Evolutionary conservation across 2,329 filamentous ascomycete species (phyloP).

Genomic region (Endoconidiophora laricicola): DNA sequence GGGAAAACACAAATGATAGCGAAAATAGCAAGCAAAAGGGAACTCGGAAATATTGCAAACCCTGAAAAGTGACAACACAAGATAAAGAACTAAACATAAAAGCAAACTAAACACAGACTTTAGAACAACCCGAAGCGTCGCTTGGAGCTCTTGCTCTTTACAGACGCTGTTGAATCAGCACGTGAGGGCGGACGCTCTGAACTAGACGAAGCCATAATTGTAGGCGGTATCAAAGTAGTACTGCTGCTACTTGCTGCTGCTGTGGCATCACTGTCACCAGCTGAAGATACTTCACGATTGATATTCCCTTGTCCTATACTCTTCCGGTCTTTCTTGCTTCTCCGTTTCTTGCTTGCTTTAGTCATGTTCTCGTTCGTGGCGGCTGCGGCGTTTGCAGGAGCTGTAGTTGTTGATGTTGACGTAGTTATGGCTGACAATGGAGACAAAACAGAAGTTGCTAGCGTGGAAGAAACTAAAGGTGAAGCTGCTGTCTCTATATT

Average conservation of each 20-base stretch:
- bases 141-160: slow-evolving; percentile 1
- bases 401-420: too few species aligned
- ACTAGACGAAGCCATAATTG: neutral
- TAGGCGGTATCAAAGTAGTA: neutral
- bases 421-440: too few species aligned
- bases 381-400: too few species aligned
- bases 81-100: neutral
- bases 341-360: too few species aligned
- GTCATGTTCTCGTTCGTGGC: too few species aligned
- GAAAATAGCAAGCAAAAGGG: neutral
- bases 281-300: neutral
- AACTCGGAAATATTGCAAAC: neutral
- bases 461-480: too few species aligned
- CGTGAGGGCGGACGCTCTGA: neutral
- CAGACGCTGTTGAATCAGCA: neutral
- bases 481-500: too few species aligned
- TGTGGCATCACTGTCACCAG: too few species aligned
- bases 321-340: too few species aligned
- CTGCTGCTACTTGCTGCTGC: neutral
- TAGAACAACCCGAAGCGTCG: slow-evolving; percentile 9
- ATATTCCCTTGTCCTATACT: neutral
- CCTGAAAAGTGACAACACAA: neutral
- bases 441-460: too few species aligned
- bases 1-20: neutral
- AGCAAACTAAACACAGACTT: slow-evolving; percentile 1